Percentiles rank a stretch among this genome's conserved stretches.
These are phyloP conservation scores for Aspergillus ochraceoroseus DNA, from an alignment of 2,329 filamentous ascomycete species.

Conservation along the genomic window DNA sequence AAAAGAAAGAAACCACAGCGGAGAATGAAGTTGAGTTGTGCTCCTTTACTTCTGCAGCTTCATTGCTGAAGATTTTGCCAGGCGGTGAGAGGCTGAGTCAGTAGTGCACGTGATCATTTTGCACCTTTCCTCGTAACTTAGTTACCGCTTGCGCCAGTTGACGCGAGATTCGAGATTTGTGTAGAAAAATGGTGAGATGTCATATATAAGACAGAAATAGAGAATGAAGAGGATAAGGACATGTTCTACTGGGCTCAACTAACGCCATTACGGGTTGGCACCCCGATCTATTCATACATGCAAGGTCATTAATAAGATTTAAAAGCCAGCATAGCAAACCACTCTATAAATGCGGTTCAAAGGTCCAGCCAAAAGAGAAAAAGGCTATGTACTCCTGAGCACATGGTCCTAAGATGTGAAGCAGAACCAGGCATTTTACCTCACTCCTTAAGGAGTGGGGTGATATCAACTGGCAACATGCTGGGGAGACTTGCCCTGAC, in stretches of 20 bases:
- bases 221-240: not conserved
- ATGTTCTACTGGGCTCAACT: not conserved
- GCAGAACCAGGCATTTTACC: not conserved
- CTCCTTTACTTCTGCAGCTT: conserved; percentile 5
- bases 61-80: conserved; percentile 16
- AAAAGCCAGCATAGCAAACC: conserved; percentile 6
- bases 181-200: not conserved
- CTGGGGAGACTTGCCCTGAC: too few relatives aligned
- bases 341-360: not conserved
- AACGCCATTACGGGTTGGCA: too few relatives aligned
- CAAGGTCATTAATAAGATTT: conserved; percentile 16
- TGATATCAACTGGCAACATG: too few relatives aligned
- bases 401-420: conserved; percentile 22
- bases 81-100: conserved; percentile 15
- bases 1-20: not conserved
- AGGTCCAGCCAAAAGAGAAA: conserved; percentile 15
- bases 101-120: too few relatives aligned
- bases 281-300: conserved; percentile 18
- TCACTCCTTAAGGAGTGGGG: too few relatives aligned
- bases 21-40: conserved; percentile 9
- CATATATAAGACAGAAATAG: not conserved
- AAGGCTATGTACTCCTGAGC: conserved; percentile 25
- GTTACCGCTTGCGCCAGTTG: too few relatives aligned
- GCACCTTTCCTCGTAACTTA: too few relatives aligned
- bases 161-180: too few relatives aligned